Evolutionary conservation across 2,329 filamentous ascomycete species (phyloP).

Genomic region (Aspergillus chevalieri): DNA sequence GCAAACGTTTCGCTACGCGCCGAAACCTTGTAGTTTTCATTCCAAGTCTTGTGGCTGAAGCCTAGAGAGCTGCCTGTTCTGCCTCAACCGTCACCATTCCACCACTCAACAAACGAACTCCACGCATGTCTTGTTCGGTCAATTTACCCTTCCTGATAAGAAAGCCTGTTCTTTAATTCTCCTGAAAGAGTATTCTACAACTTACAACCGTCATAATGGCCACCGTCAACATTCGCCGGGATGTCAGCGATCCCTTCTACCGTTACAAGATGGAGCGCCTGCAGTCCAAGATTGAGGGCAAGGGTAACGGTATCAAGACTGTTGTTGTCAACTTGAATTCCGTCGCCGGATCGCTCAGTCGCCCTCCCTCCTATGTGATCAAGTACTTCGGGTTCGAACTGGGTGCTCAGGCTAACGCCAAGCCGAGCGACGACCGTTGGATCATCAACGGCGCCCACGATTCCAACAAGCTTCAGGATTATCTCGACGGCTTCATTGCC

Average conservation of each 20-base stretch:
- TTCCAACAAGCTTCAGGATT: constrained; percentile 89
- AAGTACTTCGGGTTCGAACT: constrained; percentile 99
- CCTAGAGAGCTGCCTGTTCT: constrained; percentile 17
- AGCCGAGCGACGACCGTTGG: constrained; percentile 96
- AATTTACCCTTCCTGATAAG: constrained; percentile 28
- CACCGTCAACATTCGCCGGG: constrained; percentile 96
- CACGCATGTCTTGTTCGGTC: constrained; percentile 57
- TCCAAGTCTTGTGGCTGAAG: constrained; percentile 88
- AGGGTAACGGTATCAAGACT: constrained; percentile 99
- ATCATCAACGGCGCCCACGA: constrained; percentile 99
- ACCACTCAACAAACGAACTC: constrained; percentile 19
- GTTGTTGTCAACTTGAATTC: constrained; percentile 96
- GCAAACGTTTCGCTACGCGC: constrained; percentile 93
- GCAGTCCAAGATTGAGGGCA: constrained; percentile 99
- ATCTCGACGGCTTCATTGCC: constrained; percentile 96
- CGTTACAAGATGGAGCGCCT: constrained; percentile 99
- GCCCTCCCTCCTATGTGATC: constrained; percentile 91
- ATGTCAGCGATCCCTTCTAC: constrained; percentile 98
- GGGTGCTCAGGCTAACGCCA: constrained; percentile 96
- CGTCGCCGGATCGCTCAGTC: constrained; percentile 84
- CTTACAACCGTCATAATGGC: constrained; percentile 66
- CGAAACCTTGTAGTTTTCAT: constrained; percentile 86
- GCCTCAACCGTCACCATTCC: constrained; percentile 32
- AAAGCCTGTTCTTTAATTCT: constrained; percentile 20
- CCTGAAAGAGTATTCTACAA: constrained; percentile 20